Evolutionary conservation across 345 rosid species (phyloP), one percentile per base, ranked within the genome.

Genomic region (Atalantia buxifolia): DNA sequence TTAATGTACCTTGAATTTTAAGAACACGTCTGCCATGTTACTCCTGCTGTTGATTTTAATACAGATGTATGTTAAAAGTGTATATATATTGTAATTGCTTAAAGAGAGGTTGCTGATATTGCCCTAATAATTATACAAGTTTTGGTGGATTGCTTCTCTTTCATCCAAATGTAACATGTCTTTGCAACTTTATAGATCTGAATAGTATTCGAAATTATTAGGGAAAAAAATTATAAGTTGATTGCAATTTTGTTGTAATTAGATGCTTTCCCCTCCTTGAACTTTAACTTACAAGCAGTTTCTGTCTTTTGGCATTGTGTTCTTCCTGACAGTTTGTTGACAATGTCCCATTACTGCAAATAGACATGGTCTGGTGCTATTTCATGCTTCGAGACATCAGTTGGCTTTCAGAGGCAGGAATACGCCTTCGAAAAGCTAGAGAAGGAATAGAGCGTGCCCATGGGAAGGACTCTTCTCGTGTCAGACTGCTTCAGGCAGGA

Each of bases 311-410:
- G 75, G 55, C 68, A 35, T 24, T 65, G 61, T 76, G 33, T 76
- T 78, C 13, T 69, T 80, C 35, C 61, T 82, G 86, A 36, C 91
- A 95, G 99, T 80, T 90, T 73, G 88, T 92, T 81, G 98, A 95
- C 85, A 95, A 93, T 80, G 88, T 93, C 81, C 90, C 99, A 42
- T 91, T 95, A 61, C 86, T 95, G 87, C 95, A 95, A 88, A 90
- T 95, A 83, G 98, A 95, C 92, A 92, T 93, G 88, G 99, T 94
- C 19, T 95, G 99, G 99, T 95, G 98, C 83, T 93, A 91, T 81
- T 95, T 93, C 89, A 86, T 92, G 97, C 97, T 93, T 56, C 90
- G 78, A 69, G 97, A 95, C 84, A 77, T 95, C 86, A 91, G 90
- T 40, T 87, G 95, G 84, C 90, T 95, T 27, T 88, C 99, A n/a